Conservation (phyloP, 164 flowering plant species). For the Piper betle region DNA sequence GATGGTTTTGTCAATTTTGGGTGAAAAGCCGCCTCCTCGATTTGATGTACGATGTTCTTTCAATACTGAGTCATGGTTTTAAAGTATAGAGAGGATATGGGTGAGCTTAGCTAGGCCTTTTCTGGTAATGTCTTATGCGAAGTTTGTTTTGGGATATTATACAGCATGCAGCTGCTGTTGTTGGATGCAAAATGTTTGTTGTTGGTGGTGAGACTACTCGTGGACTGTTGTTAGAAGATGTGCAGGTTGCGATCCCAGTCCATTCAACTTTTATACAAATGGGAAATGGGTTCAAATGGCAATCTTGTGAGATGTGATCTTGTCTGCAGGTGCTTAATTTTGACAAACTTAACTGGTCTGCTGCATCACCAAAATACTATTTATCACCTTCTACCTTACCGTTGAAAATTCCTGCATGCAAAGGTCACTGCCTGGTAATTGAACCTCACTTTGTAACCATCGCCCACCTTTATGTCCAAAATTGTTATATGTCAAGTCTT, state of each 20-base stretch:
- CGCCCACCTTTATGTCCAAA: background rate
- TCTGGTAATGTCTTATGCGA: background rate
- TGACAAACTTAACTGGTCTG: constrained; percentile 65
- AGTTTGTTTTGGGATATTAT: background rate
- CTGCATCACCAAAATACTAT: constrained; percentile 71
- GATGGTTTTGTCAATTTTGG: constrained; percentile 74
- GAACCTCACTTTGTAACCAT: background rate
- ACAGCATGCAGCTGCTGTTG: constrained; percentile 93
- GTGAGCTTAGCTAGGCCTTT: background rate
- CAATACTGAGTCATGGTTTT: background rate
- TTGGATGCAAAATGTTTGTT: constrained; percentile 94
- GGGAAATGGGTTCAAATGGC: background rate
- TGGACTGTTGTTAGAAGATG: constrained; percentile 70
- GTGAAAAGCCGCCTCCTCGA: constrained; percentile 80
- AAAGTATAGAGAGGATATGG: background rate
- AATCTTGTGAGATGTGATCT: constrained; percentile 1
- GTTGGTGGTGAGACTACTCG: constrained; percentile 93
- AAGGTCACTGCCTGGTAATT: constrained; percentile 82
- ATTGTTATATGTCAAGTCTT: background rate
- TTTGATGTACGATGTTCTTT: constrained; percentile 44
- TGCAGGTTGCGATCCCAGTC: constrained; percentile 41
- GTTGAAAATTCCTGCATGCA: constrained; percentile 87
- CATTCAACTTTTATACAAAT: background rate
- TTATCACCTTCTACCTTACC: constrained; percentile 85
- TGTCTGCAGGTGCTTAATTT: constrained; percentile 74